Evolutionary conservation across 2,329 filamentous ascomycete genomes (phyloP).

Genomic region (Talaromyces albobiverticillius): DNA sequence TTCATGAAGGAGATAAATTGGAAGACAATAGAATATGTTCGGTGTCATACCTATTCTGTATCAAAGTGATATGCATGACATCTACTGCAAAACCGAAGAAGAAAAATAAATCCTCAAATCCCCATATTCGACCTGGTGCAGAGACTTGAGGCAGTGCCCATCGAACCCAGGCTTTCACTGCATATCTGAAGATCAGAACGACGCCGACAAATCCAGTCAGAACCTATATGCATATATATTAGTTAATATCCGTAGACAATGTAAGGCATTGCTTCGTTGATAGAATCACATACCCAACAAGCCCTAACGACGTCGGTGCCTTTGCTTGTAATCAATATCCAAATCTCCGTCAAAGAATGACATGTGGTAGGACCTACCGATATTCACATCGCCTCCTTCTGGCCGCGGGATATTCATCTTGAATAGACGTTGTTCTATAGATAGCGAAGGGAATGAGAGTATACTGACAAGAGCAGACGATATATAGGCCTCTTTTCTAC

Average conservation of each 20-base stretch:
- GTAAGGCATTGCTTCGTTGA: not conserved
- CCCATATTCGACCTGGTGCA: slow-evolving; percentile 31
- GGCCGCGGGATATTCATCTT: slow-evolving; percentile 20
- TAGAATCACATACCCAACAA: slow-evolving; percentile 12
- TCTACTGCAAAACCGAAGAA: slow-evolving; percentile 28
- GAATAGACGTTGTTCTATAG: not conserved
- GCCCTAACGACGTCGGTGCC: slow-evolving; percentile 14
- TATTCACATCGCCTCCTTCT: slow-evolving; percentile 18
- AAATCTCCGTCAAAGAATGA: not conserved
- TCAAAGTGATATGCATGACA: slow-evolving; percentile 29
- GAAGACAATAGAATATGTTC: too few species aligned
- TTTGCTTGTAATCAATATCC: slow-evolving; percentile 3
- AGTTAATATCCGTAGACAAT: not conserved
- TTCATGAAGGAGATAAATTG: too few species aligned
- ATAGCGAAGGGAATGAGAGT: not conserved
- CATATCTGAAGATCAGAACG: slow-evolving; percentile 18
- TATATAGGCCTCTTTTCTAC: not conserved
- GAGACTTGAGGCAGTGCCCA: slow-evolving; percentile 31
- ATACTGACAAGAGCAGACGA: not conserved
- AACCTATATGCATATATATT: slow-evolving; percentile 9
- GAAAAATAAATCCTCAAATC: slow-evolving; percentile 32
- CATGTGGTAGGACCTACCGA: slow-evolving; percentile 13
- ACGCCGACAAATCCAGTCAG: slow-evolving; percentile 19
- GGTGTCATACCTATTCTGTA: slow-evolving; percentile 29
- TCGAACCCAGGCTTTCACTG: slow-evolving; percentile 29